Percentiles rank a stretch among this genome's conserved stretches.
Evolutionary conservation across 2,329 filamentous ascomycete genomes (phyloP).

Genomic region (Domatiomyces catenatus): DNA sequence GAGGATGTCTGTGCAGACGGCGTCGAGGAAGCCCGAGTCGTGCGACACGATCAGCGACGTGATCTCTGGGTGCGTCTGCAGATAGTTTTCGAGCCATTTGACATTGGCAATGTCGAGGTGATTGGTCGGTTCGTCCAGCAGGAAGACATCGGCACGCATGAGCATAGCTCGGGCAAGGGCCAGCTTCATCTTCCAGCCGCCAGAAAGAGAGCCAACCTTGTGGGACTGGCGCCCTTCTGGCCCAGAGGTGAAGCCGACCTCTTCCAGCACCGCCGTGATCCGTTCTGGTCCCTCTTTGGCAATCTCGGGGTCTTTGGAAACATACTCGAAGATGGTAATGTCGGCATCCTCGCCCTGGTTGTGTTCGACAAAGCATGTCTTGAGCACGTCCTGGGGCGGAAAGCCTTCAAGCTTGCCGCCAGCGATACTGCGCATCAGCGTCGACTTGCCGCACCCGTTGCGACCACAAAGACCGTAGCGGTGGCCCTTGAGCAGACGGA

Average conservation of each 20-base stretch:
- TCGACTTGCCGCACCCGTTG: constrained; percentile 98
- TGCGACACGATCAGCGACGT: constrained; percentile 96
- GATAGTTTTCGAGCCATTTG: constrained; percentile 86
- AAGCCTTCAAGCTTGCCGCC: constrained; percentile 95
- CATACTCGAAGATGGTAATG: constrained; percentile 86
- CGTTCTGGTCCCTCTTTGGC: constrained; percentile 62
- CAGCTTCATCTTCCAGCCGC: constrained; percentile 99
- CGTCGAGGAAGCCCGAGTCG: constrained; percentile 94
- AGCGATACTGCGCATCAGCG: constrained; percentile 91
- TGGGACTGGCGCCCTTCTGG: constrained; percentile 78
- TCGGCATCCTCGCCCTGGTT: constrained; percentile 97
- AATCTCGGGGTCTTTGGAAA: constrained; percentile 76
- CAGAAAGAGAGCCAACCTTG: constrained; percentile 84
- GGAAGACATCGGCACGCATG: constrained; percentile 84
- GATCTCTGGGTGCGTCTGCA: constrained; percentile 90
- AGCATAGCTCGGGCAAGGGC: constrained; percentile 93
- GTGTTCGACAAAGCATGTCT: constrained; percentile 96
- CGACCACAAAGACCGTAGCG: constrained; percentile 93
- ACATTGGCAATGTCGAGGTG: constrained; percentile 94
- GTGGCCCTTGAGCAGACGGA: constrained; percentile 87
- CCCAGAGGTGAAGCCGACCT: constrained; percentile 86
- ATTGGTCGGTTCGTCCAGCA: constrained; percentile 97
- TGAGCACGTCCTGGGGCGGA: constrained; percentile 76
- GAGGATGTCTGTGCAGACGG: constrained; percentile 96
- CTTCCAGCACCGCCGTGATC: constrained; percentile 67